Base-by-base conservation (phyloP, 352 stramenopile genomes). In the Globisporangium paddicum region DNA sequence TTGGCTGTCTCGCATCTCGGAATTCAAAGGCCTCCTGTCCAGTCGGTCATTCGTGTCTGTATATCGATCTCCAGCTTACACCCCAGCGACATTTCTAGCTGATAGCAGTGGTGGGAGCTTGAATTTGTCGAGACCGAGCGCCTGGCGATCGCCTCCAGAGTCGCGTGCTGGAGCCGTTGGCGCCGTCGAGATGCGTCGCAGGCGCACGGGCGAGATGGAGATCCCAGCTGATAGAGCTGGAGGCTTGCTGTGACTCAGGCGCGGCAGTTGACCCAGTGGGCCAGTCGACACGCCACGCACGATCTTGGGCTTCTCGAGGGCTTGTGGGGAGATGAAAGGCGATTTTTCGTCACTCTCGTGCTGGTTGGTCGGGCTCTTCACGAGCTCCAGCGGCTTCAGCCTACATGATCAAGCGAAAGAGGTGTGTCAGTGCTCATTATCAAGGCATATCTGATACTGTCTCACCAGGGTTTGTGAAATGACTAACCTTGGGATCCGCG, bases 151-250 rank as follows among this genome's bases (percentile, higher is more conserved):
- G 37, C 34, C 40, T 0, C 13, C 32, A 6, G n/a, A 19, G 13
- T 52, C 40, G 30, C 26, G 54, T 42, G 26, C 30, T 16, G 54
- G 23, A 5, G 65, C 23, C 3, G 67, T 64, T 18, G 72, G 72
- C 2, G 71, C 79, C 1, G 75, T 86, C 9, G 72, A 75, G 8
- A 79, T 79, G 2, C 73, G 67, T 58, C 75, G 68, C 13, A 75
- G 52, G 21, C 69, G 60, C 11, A 82, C 65, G 13, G 68, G 69
- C 7, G 66, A 77, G 44, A 68, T 77, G 21, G 63, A 63, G 34
- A 71, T 57, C 9, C 47, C 67, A 5, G 71, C 48, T 9, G 37
- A 58, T 5, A n/a, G 6, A 3, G 28, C 28, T 7, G 28, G 10
- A 30, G n/a, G 45, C 13, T 60, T 67, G 35, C 62, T 19, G 35